A percentile compares a stretch with the other conserved stretches of the same genome.
Conservation (phyloP, 2,329 filamentous ascomycete species). For the Pseudonectria foliicola region DNA sequence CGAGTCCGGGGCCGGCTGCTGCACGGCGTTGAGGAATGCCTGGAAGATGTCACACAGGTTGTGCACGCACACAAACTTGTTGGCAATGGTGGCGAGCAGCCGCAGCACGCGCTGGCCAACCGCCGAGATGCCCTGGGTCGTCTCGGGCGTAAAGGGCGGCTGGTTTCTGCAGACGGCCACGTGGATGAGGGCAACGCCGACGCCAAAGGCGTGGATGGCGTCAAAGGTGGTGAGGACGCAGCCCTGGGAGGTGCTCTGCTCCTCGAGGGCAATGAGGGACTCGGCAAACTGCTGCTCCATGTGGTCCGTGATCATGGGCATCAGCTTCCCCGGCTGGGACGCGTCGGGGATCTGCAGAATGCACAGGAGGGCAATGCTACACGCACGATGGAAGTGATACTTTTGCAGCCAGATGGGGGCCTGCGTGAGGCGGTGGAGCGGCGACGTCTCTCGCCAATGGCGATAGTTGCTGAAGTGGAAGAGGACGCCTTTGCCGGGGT, state of each 20-base stretch:
- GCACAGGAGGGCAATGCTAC: conserved; percentile 1
- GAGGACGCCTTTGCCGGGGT: conserved; percentile 2
- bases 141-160: not conserved
- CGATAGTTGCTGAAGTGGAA: conserved; percentile 8
- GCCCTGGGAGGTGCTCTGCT: conserved; percentile 1
- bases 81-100: no score
- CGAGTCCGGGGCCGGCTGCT: no score
- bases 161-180: not conserved
- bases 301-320: conserved; percentile 3
- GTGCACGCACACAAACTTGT: no score
- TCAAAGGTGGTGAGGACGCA: conserved; percentile 5
- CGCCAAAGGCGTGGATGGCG: conserved; percentile 1
- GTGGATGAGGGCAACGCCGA: conserved; percentile 3
- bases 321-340: not conserved
- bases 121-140: not conserved
- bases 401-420: not conserved
- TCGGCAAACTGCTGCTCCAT: conserved; percentile 1
- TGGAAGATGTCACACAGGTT: no score
- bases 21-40: no score
- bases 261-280: conserved; percentile 3
- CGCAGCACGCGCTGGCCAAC: no score
- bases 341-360: conserved; percentile 1
- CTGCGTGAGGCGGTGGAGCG: not conserved
- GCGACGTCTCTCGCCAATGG: conserved; percentile 5
- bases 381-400: conserved; percentile 5